Base-by-base conservation (phyloP, 1,139 yeast species). In the Lizanozyma gosingica region DNA sequence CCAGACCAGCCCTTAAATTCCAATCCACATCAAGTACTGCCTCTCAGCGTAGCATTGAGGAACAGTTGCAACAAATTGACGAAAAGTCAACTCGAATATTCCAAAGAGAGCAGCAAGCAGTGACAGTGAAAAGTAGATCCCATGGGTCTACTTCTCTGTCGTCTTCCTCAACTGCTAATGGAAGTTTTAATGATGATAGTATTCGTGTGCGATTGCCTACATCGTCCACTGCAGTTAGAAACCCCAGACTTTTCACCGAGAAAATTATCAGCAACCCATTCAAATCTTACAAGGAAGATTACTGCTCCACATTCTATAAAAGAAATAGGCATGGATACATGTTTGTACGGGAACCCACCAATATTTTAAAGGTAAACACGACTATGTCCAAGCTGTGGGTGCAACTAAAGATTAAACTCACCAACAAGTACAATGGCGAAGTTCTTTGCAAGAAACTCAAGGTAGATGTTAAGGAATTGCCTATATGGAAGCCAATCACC, bases 261-360 rank as follows among this genome's bases (percentile, higher is more conserved):
- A 22, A 22, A 22, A 22, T 22, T 11, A 22, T 22, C 29, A 22
- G 29, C 29, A 22, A 22, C 11, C 29, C 29, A 6, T 22, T 38
- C 15, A 40, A 43, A 39, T 47, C 51, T 18, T 55, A 55, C 43
- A 49, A 52, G 9, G 61, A 58, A 39, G 57, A 56, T 37, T 55
- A 53, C 44, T 55, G 61, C 43, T 60, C 66, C 6, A 63, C 68
- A 2, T 65, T 64, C 43, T 65, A 64, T 46, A 62, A 60, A 43
- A 47, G 71, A 34, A 64, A 64, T 37, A 43, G 49, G 14, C 61
- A 60, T 39, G 67, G 68, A 14, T 65, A 63, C 45, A 65, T 65
- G 71, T 65, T 64, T 45, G 61, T 60, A 14, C 53, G 58, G 36
- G 71, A 65, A 41, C 57, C 67, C 14, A 56, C 57, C 15, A 57